Evolutionary conservation across 2,329 filamentous ascomycete genomes (phyloP), one percentile per base, ranked within the genome.

Genomic region (Hypoxylon sp.): DNA sequence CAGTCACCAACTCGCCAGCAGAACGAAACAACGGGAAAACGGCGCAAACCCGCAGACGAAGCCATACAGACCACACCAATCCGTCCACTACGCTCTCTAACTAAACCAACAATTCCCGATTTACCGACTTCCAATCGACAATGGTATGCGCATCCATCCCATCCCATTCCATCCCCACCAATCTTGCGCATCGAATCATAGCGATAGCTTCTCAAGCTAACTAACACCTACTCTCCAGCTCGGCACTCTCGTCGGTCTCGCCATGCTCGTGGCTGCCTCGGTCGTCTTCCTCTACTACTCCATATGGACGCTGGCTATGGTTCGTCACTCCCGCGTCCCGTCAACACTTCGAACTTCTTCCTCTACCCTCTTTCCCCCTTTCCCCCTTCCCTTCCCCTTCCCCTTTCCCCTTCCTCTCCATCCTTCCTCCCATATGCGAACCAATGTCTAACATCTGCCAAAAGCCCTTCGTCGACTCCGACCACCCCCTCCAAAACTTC

Each of bases 241-340:
- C 82, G 96, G 97, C 87, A 94, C 93, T 88, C 87, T 89, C 78
- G 84, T 87, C 76, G 86, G 86, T 77, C 82, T 88, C 84, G 85
- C 86, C 86, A 89, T 89, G 86, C 84, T 89, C 79, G 85, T 87
- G 85, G 86, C 85, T 78, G 85, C 86, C 75, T 84, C 85, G 69
- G 83, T 87, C 79, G 83, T 89, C 75, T 89, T 89, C 75, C 81
- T 86, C 75, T 99, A 99, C 87, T 99, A 99, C 84, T 96, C 93
- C 69, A 88, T 97, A 80, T 99, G 96, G 96, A 97, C 96, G 26
- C 86, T 99, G 70, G 86, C 98, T 71, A 98, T 99, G 92, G 96
- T 97, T 87, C 63, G 81, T 74, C 20, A 20, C 36, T 20, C 7
- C 16, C 11, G 7, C n/a, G 2, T 18, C 18, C 32, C 32, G n/a